Percentiles rank a stretch among this genome's conserved stretches.
Evolutionary conservation across 2,329 filamentous ascomycete genomes (phyloP).

Genomic region (Colletotrichum zoysiae): DNA sequence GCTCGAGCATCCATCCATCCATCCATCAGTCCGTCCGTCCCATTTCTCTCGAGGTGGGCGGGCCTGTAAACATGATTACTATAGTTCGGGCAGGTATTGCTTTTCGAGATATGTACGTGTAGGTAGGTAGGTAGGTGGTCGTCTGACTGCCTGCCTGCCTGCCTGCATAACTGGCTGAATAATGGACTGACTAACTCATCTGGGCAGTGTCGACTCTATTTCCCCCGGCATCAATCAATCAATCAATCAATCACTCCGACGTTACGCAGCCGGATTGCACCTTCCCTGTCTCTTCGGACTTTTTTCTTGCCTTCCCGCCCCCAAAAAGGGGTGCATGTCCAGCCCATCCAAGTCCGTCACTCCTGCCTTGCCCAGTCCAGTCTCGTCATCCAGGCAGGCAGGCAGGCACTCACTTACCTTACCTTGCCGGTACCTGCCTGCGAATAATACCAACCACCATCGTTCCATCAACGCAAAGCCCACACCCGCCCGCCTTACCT

Average conservation of each 20-base stretch:
- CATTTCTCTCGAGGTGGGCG: not conserved
- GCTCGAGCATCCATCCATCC: constrained; percentile 1
- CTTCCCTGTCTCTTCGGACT: not conserved
- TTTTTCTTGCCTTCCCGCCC: not conserved
- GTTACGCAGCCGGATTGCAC: not conserved
- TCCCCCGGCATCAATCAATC: not conserved
- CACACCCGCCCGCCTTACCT: not conserved
- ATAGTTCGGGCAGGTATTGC: not conserved
- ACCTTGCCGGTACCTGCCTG: too few relatives aligned
- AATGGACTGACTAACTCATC: not conserved
- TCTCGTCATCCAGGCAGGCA: not conserved
- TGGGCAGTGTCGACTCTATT: not conserved
- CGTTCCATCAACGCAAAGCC: not conserved
- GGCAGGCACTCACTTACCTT: too few relatives aligned
- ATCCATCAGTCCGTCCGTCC: not conserved
- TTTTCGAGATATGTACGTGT: not conserved
- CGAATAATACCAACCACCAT: not conserved
- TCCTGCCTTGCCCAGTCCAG: not conserved
- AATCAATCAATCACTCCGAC: too few relatives aligned
- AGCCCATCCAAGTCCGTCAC: not conserved
- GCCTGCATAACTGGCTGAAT: not conserved
- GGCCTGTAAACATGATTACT: not conserved
- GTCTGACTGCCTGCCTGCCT: too few relatives aligned
- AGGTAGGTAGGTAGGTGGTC: too few relatives aligned
- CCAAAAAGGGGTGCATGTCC: not conserved